Base-by-base conservation (phyloP, 2,329 filamentous ascomycete genomes). In the Ophiostoma ips region DNA sequence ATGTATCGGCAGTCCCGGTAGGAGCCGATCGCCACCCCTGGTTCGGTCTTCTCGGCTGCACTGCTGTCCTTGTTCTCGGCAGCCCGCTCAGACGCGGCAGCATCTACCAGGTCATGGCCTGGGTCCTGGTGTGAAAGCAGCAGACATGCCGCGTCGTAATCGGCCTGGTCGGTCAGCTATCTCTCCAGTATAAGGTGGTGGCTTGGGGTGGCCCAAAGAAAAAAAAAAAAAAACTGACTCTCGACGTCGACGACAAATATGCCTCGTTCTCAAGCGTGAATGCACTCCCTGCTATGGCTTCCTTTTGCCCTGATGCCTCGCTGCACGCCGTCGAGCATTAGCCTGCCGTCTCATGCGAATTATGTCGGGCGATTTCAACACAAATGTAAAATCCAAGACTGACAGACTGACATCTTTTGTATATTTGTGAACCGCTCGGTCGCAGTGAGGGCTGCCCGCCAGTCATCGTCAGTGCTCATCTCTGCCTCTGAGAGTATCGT, bases 211-310 rank as follows among this genome's bases (percentile, higher is more conserved):
- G 24, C 24, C 24, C 4, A 8, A 28, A 28, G 5, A 28, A 28
- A n/a, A n/a, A n/a, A n/a, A n/a, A n/a, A n/a, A n/a, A n/a, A n/a
- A 13, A 31, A 59, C 70, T 60, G 71, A 84, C 83, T 59, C 71
- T 66, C 34, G 77, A 79, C 21, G 66, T 58, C 11, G 80, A 77
- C 38, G 67, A 65, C 40, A 75, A 71, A 57, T 79, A 84, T 12
- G 80, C 77, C 11, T 74, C 70, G 43, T 75, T 76, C 64, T 94
- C 88, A 37, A 79, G 66, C 44, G 72, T 63, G 59, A 83, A 82
- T 18, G 85, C 86, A 36, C 59, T 70, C 57, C 61, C 60, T 12
- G 36, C 62, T 11, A 56, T 9, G 7, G 30, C 11, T 5, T 34
- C 3, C 3, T 3, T 33, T 16, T 45, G 30, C 18, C 15, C 33